Evolutionary conservation across 2,329 filamentous ascomycete species (phyloP).

Genomic region (Neofusicoccum ribis): DNA sequence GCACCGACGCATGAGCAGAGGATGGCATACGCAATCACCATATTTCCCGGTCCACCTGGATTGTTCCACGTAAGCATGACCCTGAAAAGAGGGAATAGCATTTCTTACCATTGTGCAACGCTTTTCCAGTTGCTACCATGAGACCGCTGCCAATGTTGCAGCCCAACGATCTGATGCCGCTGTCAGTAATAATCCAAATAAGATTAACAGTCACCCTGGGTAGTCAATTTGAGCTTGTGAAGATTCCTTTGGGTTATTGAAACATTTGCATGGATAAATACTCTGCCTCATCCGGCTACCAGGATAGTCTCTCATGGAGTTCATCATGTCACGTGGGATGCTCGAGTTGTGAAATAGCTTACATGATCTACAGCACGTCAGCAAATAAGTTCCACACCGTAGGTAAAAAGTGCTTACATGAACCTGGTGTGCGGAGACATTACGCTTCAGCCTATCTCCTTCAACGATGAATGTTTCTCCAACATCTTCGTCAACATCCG

Average conservation of each 20-base stretch:
- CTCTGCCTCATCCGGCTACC: too few relatives aligned
- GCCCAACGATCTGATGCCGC: constrained; percentile 23
- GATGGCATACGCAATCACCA: constrained; percentile 34
- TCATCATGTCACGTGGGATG: too few relatives aligned
- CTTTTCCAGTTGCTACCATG: constrained; percentile 33
- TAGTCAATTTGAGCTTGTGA: too few relatives aligned
- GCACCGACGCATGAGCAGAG: constrained; percentile 34
- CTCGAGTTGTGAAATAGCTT: neutral
- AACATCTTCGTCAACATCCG: neutral
- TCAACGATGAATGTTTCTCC: neutral
- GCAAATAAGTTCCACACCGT: neutral
- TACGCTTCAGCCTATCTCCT: neutral
- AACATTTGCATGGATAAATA: too few relatives aligned
- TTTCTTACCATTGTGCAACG: constrained; percentile 15
- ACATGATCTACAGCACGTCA: neutral
- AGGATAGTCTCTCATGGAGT: too few relatives aligned
- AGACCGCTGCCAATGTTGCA: constrained; percentile 35
- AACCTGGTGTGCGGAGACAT: neutral
- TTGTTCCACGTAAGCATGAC: neutral
- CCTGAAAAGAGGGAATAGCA: too few relatives aligned
- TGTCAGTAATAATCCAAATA: neutral
- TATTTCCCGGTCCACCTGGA: constrained; percentile 24
- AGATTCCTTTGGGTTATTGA: neutral
- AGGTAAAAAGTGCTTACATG: neutral
- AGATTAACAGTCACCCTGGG: neutral